Conservation (phyloP, 495 filamentous ascomycete species). For the Tuber aestivum region DNA sequence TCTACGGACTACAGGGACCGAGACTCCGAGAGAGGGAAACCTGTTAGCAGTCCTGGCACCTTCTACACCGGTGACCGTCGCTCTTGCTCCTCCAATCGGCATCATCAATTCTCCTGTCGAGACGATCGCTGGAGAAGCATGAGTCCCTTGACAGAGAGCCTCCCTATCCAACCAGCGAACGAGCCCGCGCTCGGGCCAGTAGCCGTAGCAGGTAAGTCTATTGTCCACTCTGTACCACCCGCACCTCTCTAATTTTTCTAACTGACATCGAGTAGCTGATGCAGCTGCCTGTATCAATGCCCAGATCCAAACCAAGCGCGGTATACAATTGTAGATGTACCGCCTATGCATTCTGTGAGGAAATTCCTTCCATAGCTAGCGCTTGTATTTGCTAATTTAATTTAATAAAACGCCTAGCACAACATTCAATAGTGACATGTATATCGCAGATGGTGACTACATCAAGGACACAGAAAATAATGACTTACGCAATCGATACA, state of each 20-base stretch:
- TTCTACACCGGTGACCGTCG: conserved; percentile 45
- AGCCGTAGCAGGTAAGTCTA: conserved; percentile 67
- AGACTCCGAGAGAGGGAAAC: conserved; percentile 30
- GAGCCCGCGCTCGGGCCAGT: conserved; percentile 56
- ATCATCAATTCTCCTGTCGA: conserved; percentile 29
- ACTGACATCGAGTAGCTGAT: conserved; percentile 55
- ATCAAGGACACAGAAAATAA: conserved; percentile 99
- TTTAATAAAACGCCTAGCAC: conserved; percentile 49
- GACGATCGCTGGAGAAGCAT: conserved; percentile 54
- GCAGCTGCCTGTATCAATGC: conserved; percentile 93
- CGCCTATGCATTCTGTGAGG: conserved; percentile 56
- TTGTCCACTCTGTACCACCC: neutral
- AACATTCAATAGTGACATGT: conserved; percentile 76
- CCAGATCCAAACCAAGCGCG: conserved; percentile 83
- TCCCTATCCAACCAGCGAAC: conserved; percentile 41
- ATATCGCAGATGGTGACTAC: conserved; percentile 90
- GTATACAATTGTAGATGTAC: conserved; percentile 88
- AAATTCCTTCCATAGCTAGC: neutral
- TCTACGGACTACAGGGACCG: conserved; percentile 30
- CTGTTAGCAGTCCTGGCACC: conserved; percentile 28
- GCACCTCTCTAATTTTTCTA: conserved; percentile 8
- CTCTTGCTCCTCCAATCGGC: conserved; percentile 52
- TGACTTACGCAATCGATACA: conserved; percentile 92
- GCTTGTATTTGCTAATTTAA: conserved; percentile 9
- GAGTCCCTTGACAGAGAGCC: conserved; percentile 61